phyloP scores from a whole-genome alignment of 768 basidiomycete species.

The Lactarius vividus region DNA sequence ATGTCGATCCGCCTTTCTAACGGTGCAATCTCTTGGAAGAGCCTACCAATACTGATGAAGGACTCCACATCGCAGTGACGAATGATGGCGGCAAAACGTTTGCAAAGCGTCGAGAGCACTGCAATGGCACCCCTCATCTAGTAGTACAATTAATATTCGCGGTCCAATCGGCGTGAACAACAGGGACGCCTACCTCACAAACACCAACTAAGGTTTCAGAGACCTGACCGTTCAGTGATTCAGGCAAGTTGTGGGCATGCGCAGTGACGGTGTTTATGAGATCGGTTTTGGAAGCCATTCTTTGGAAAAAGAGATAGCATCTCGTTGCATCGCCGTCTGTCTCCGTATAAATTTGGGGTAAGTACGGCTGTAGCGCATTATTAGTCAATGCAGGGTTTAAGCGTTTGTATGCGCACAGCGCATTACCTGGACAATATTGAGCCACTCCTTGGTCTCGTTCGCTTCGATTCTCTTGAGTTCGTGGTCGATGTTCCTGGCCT shows the following conservation, averaged over 20 bases:
- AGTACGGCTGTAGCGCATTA: constrained; percentile 61
- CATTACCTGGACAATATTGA: constrained; percentile 76
- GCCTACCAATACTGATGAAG: constrained; percentile 81
- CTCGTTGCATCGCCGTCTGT: constrained; percentile 85
- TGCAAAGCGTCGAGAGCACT: constrained; percentile 77
- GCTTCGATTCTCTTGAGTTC: constrained; percentile 87
- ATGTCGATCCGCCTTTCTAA: constrained; percentile 92
- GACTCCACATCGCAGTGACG: constrained; percentile 77
- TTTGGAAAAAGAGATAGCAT: constrained; percentile 90
- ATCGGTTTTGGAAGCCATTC: constrained; percentile 83
- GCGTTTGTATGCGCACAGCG: background rate
- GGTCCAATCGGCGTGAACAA: background rate
- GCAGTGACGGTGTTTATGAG: constrained; percentile 81
- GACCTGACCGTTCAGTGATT: constrained; percentile 76
- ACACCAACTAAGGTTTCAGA: constrained; percentile 89
- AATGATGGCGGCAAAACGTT: constrained; percentile 84
- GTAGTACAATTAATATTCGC: constrained; percentile 8
- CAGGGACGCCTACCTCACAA: constrained; percentile 66
- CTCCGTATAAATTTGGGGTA: constrained; percentile 88
- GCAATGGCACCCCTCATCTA: constrained; percentile 85
- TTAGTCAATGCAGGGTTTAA: constrained; percentile 8
- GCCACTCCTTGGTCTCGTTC: constrained; percentile 72
- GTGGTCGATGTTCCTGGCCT: constrained; percentile 84
- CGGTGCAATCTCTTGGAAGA: constrained; percentile 79
- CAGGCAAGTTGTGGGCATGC: constrained; percentile 79